Conservation (phyloP, 2,329 filamentous ascomycete genomes). For the Cladosporium sp. region DNA sequence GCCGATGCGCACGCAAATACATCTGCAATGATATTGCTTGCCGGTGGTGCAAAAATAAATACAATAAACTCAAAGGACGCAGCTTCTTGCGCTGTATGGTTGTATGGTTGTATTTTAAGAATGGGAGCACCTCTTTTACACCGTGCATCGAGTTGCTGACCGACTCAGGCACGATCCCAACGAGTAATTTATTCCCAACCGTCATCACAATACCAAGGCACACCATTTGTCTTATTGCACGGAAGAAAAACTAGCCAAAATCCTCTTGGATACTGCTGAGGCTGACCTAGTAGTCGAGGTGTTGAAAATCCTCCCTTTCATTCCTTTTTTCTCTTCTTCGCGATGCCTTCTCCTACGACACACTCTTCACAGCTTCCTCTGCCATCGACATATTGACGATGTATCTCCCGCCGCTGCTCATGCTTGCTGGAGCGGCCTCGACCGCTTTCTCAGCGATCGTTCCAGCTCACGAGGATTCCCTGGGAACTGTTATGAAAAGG, state of each 20-base stretch:
- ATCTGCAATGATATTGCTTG: background rate
- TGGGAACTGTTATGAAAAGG: background rate
- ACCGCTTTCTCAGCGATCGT: background rate
- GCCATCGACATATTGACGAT: background rate
- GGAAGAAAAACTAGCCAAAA: background rate
- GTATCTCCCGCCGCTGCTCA: background rate
- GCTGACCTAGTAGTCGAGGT: background rate
- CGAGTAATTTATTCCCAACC: background rate
- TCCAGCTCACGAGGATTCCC: background rate
- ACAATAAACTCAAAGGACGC: background rate
- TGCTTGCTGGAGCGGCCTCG: background rate
- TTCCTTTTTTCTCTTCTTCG: background rate
- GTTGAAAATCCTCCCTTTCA: background rate
- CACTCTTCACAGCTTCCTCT: background rate
- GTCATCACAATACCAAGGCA: background rate
- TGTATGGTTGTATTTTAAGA: too few species aligned
- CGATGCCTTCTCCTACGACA: background rate
- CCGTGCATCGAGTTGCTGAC: background rate
- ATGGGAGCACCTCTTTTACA: background rate
- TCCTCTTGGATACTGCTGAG: background rate
- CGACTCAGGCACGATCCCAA: background rate
- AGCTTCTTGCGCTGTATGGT: background rate
- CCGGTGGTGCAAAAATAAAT: background rate
- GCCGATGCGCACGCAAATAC: background rate
- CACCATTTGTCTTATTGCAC: background rate